A percentile compares a stretch with the other conserved stretches of the same genome.
Evolutionary conservation across 2,329 filamentous ascomycete species (phyloP).

Genomic region (Colletotrichum chrysophilum): DNA sequence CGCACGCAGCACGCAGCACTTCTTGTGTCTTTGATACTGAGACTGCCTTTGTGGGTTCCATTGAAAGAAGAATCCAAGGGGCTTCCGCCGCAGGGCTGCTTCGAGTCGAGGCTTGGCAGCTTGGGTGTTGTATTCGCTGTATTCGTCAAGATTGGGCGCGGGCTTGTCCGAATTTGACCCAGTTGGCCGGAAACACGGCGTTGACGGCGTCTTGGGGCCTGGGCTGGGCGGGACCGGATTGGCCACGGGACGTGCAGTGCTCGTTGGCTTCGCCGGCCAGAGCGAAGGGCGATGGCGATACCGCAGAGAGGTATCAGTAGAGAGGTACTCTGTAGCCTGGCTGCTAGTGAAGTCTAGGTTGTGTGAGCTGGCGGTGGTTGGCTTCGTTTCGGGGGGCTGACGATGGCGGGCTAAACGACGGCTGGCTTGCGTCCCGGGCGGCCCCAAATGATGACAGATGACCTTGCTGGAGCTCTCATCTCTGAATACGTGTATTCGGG

Average conservation of each 20-base stretch:
- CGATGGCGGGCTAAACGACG: not conserved
- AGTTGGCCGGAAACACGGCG: conserved; percentile 11
- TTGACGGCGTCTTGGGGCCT: conserved; percentile 5
- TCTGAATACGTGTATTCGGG: not conserved
- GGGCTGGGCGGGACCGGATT: not conserved
- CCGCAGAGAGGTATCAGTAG: not conserved
- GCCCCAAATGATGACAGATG: not conserved
- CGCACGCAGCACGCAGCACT: not conserved
- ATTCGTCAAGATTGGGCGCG: not conserved
- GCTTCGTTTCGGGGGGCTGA: not conserved
- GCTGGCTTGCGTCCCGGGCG: not conserved
- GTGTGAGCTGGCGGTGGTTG: not conserved
- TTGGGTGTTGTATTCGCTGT: not conserved
- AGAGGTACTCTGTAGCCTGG: too few relatives aligned
- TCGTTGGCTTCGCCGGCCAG: not conserved
- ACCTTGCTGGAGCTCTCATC: not conserved
- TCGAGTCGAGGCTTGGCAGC: not conserved
- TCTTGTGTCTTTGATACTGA: not conserved
- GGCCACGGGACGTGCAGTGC: not conserved
- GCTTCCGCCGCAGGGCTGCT: not conserved
- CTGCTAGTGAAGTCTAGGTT: not conserved
- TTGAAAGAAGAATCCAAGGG: not conserved
- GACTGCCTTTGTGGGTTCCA: not conserved
- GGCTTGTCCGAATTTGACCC: not conserved
- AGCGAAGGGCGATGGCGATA: not conserved